Base-by-base conservation (phyloP, 23 red algal species). In the Gracilaria vermiculophylla region DNA sequence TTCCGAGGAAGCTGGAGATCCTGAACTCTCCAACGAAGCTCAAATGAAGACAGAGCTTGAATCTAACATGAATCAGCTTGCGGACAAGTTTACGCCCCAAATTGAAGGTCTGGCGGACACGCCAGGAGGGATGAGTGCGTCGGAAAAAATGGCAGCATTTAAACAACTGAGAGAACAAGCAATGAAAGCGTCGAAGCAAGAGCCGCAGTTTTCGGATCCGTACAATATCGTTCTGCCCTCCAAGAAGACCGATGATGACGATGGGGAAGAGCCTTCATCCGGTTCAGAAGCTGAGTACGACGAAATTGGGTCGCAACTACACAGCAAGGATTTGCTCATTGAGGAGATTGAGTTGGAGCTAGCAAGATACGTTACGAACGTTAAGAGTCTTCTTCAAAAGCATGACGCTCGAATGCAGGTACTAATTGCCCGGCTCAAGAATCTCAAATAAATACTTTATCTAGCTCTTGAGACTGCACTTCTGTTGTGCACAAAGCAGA, bases 81-180 rank as follows among this genome's bases (percentile, higher is more conserved):
- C 37, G 20, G 53, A 79, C 39, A 79, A 79, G 53, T 79, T 60
- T n/a, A 79, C 76, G 5, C 76, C 76, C 32, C 17, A 57, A 34
- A 49, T 79, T 60, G 76, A 79, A 12, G 76, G 76, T 3, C 76
- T 79, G 1, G 50, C 20, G 34, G 84, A 88, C 31, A 57, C 70
- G 33, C 70, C 79, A 31, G 56, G 60, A 24, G 79, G 60, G n/a
- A 83, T 88, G 84, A 88, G 52, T 53, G 84, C 62, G 25, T 69
- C 66, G 1, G 84, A 88, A 58, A 88, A 88, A 53, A 88, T 66
- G 35, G 84, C 66, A 19, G 84, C 70, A 19, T 88, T 88, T 53
- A 20, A 88, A 17, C 50, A 54, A 44, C 19, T 88, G 15, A 45
- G 84, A 56, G 42, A 60, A 43, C 48, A 53, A 49, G 49, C 69